Conservation (phyloP, 73 alveolate species). For the Blepharisma japonicum region DNA sequence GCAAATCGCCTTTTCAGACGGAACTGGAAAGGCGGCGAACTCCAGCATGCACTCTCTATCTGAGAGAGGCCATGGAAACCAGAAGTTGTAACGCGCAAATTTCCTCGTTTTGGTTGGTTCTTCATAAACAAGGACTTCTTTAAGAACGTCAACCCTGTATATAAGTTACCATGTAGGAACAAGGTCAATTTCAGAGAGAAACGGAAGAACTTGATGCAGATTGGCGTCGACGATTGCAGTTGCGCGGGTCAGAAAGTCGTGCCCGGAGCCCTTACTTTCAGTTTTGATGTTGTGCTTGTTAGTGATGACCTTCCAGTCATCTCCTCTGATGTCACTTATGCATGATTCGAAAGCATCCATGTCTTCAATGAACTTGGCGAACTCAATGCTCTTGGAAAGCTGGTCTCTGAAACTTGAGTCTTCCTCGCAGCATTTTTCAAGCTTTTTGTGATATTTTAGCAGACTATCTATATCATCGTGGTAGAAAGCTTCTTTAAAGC, state of each 20-base stretch:
- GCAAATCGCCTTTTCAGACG: background rate
- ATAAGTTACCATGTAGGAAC: background rate
- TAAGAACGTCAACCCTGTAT: background rate
- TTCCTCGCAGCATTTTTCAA: too few relatives aligned
- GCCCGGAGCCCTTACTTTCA: background rate
- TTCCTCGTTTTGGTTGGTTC: background rate
- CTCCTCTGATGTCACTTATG: background rate
- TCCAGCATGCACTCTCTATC: conserved; percentile 13
- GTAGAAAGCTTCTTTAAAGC: too few relatives aligned
- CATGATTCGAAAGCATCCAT: background rate
- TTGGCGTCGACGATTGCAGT: background rate
- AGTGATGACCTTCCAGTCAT: background rate
- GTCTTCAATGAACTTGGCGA: too few relatives aligned
- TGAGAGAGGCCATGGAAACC: conserved; percentile 9
- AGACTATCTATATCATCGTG: too few relatives aligned
- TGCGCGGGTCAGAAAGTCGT: background rate
- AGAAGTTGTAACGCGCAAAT: background rate
- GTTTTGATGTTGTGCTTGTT: background rate
- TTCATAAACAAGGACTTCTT: background rate
- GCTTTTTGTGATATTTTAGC: too few relatives aligned
- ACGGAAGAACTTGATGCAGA: background rate
- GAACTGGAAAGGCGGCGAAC: background rate
- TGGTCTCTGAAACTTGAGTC: too few relatives aligned
- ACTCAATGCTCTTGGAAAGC: too few relatives aligned
- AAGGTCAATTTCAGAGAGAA: background rate